These are phyloP conservation scores for Chenopodium quinoa DNA, from an alignment of 148 eudicot species.

Conservation along the genomic window DNA sequence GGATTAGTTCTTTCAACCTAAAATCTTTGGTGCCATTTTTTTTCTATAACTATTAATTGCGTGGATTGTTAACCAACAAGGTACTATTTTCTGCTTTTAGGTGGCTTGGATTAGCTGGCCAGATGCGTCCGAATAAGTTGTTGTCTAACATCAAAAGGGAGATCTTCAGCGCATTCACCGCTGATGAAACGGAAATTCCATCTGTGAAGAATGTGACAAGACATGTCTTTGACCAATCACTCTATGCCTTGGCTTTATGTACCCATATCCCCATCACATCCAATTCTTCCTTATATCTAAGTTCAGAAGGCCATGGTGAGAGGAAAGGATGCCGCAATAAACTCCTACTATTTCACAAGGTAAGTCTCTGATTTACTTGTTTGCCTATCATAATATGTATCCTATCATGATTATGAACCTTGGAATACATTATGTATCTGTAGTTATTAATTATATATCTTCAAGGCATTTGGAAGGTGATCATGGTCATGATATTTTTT, in stretches of 20 bases:
- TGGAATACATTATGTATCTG: not conserved
- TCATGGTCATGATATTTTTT: not conserved
- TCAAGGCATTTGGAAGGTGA: not conserved
- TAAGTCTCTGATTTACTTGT: constrained; percentile 26
- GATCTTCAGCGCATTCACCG: constrained; percentile 31
- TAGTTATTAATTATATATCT: not conserved
- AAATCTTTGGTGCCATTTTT: not conserved
- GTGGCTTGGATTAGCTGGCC: constrained; percentile 76
- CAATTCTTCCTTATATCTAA: constrained; percentile 47
- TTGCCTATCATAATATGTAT: not conserved
- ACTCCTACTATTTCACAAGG: constrained; percentile 69
- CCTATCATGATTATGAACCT: not conserved
- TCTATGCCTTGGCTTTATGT: constrained; percentile 56
- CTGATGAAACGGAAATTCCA: constrained; percentile 46
- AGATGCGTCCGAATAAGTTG: constrained; percentile 75
- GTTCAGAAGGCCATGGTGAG: constrained; percentile 64
- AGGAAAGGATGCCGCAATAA: constrained; percentile 49
- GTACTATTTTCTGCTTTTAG: constrained; percentile 31
- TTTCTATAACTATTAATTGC: not conserved
- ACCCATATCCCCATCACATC: constrained; percentile 52
- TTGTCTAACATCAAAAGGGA: constrained; percentile 63
- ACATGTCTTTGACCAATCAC: constrained; percentile 65
- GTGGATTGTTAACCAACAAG: not conserved
- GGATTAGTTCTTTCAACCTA: not conserved
- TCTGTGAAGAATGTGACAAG: constrained; percentile 45